Evolutionary conservation across 2,329 filamentous ascomycete species (phyloP), one percentile per base, ranked within the genome.

Genomic region (Trichoderma semiorbis): DNA sequence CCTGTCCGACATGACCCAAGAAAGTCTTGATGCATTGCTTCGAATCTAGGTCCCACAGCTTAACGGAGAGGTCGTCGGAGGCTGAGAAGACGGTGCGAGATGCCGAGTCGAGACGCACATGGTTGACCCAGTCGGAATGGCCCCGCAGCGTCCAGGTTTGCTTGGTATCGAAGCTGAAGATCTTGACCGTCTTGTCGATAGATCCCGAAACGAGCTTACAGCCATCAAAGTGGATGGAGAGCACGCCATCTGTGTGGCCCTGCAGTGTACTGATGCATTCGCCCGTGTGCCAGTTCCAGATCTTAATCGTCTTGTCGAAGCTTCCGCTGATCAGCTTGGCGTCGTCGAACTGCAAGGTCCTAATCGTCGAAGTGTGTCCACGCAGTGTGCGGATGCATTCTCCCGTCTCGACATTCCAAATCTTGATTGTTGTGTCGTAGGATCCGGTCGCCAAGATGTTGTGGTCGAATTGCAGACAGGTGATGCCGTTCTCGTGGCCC

Each of bases 271-370:
- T 92, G 71, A 98, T 87, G 76, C 93, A 94, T 76, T 94, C 89
- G 61, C 96, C 96, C 0, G 94, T 98, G 73, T 92, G 89, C 94
- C 95, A 98, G 79, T 99, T 97, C 96, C 96, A 99, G 39, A 99
- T 90, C 79, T 93, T 95, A 77, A 99, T 88, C 5, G 92, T 97
- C 63, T 90, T 88, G 80, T 98, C 96, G 70, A 98, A 86, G 78
- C 93, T 94, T 66, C 95, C 96, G 71, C 92, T 97, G 79, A 98
- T 95, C 72, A 99, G 87, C 78, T 97, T 97, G 70, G 89, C 91
- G 75, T 97, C 93, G 77, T 98, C 94, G 78, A 98, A 98, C 78
- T 98, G 95, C 47, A 99, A 86, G 70, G 94, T 93, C 53, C 96
- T 89, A 73, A 99, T 93, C 7, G 94, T 94, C 53, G 89, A 90